Evolutionary conservation across 176 grass and related monocot genomes (phyloP), one percentile per base, ranked within the genome.

Genomic region (Juncus inflexus): DNA sequence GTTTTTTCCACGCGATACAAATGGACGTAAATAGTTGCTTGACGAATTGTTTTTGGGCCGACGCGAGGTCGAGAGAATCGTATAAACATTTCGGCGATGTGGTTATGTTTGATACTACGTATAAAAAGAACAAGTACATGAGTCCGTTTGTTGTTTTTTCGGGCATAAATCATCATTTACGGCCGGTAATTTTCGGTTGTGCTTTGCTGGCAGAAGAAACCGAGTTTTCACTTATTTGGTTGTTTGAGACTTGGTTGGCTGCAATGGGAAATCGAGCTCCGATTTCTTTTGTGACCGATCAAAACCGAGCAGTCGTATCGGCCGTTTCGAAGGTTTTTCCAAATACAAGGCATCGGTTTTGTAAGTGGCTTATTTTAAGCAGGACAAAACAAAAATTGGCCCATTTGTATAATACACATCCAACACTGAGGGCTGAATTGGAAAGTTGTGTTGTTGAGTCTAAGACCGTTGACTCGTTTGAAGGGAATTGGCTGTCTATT

Each of bases 101-200:
- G 61, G 43, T 96, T 9, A 86, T 70, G 8, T 91, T 97, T 28
- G 92, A 97, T 60, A 97, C 84, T 11, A 81, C 92, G 36, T 89
- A 87, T 60, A 97, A 86, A 71, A 90, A 91, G 79, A 91, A 83
- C 65, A 97, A 89, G 77, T 73, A 91, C 63, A 87, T 89, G 87
- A 81, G 88, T 81, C 92, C 92, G 8, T 85, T 91, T 63, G 81
- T 91, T 45, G 83, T 78, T 62, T 91, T 97, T 59, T 87, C 85
- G 11, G 87, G 92, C 57, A 58, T 97, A 49, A 97, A 89, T 51
- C 92, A 97, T 83, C 92, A 97, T 77, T 70, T 97, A 76, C 92
- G 90, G 40, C 72, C 82, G 37, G 66, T 91, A 70, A 50, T 86
- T 37, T 97, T 91, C 83, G 87, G 92, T 12, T 89, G 80, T 72